These are phyloP conservation scores for Daphne laureola DNA, from an alignment of 441 rosid species.

Conservation along the genomic window DNA sequence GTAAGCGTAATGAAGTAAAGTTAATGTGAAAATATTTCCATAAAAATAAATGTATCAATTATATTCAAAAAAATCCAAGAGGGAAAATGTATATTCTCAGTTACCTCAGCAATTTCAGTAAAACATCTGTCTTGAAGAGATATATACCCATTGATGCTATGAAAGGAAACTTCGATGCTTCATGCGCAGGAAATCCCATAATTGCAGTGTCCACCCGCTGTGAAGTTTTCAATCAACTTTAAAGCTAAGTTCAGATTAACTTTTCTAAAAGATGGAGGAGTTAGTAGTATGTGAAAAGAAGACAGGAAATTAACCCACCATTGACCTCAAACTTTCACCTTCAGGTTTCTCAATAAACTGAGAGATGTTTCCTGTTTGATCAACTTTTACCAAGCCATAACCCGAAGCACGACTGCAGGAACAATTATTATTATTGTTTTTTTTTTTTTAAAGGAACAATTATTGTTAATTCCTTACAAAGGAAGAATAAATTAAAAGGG, in stretches of 20 bases:
- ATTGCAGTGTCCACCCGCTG: constrained; percentile 63
- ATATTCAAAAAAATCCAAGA: no score
- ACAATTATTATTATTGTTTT: constrained; percentile 8
- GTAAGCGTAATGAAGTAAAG: no score
- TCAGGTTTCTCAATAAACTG: constrained; percentile 74
- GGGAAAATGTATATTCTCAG: neutral
- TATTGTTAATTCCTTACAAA: neutral
- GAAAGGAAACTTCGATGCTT: constrained; percentile 49
- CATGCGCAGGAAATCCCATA: constrained; percentile 53
- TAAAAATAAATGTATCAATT: no score
- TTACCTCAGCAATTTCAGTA: constrained; percentile 59
- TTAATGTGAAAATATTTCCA: no score
- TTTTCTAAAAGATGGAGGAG: neutral
- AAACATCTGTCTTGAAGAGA: constrained; percentile 63
- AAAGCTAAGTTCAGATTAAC: constrained; percentile 1
- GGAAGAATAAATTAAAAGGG: neutral
- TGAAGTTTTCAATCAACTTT: constrained; percentile 10
- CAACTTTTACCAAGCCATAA: constrained; percentile 70
- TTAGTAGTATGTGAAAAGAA: neutral
- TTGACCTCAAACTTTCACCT: constrained; percentile 62
- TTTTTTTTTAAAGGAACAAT: no score
- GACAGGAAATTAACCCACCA: constrained; percentile 33
- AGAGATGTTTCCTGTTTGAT: constrained; percentile 47
- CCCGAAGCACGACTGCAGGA: constrained; percentile 63
- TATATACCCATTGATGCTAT: constrained; percentile 89